A percentile compares a stretch with the other conserved stretches of the same genome.
These are phyloP conservation scores for Lachancea thermotolerans DNA, from an alignment of 805 yeast species.

Conservation along the genomic window DNA sequence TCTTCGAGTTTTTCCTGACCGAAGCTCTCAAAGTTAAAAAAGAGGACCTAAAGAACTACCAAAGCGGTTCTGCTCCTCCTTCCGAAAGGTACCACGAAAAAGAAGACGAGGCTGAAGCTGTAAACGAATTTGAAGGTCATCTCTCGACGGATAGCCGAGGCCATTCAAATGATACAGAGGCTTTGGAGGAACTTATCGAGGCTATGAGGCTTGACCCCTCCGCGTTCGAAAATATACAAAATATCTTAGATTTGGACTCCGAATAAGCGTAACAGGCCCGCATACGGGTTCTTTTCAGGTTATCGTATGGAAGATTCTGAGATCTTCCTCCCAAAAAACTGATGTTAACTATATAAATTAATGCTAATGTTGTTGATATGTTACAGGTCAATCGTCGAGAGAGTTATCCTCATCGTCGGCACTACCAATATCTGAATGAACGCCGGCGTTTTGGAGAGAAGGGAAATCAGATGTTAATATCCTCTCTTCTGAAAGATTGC, in stretches of 20 bases:
- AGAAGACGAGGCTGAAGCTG: background rate
- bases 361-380: background rate
- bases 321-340: background rate
- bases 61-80: conserved; percentile 9
- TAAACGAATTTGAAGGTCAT: background rate
- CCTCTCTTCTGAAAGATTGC: conserved; percentile 6
- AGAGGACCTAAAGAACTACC: conserved; percentile 38
- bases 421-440: conserved; percentile 16
- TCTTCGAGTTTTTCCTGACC: conserved; percentile 54
- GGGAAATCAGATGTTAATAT: background rate
- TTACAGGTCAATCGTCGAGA: conserved; percentile 6
- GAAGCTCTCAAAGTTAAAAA: conserved; percentile 46
- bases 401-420: conserved; percentile 26
- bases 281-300: background rate
- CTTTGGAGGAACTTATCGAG: background rate
- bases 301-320: background rate
- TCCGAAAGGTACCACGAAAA: background rate
- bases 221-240: background rate
- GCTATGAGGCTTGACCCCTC: background rate
- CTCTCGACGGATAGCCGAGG: background rate
- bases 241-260: background rate
- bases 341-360: background rate
- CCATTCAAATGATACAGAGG: background rate
- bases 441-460: conserved; percentile 10
- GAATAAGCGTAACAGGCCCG: background rate